A percentile compares a stretch with the other conserved stretches of the same genome.
Conservation (phyloP, 495 filamentous ascomycete species). For the Penicillium fimorum region DNA sequence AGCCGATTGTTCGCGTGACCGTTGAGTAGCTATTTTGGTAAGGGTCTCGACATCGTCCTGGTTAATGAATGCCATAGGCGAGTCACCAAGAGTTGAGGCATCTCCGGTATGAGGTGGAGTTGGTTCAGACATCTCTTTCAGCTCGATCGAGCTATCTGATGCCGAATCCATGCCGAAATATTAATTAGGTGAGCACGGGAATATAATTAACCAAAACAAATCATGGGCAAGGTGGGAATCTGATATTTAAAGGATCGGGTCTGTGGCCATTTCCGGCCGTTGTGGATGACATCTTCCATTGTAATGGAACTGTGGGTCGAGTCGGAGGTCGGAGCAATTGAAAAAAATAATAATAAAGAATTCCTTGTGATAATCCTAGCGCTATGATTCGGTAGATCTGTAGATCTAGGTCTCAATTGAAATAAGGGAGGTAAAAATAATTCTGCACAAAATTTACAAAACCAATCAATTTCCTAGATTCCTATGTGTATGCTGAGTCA, state of each 20-base stretch:
- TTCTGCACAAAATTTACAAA: too few relatives aligned
- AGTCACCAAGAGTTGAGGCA: slow-evolving; percentile 3
- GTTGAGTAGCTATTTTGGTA: slow-evolving; percentile 23
- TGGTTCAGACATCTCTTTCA: not conserved
- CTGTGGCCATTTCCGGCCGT: not conserved
- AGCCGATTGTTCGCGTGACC: slow-evolving; percentile 18
- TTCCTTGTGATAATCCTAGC: too few relatives aligned
- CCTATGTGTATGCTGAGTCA: too few relatives aligned
- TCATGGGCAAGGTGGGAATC: too few relatives aligned
- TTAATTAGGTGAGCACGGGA: too few relatives aligned
- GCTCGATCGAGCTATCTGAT: not conserved
- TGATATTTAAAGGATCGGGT: not conserved
- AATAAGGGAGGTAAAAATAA: too few relatives aligned
- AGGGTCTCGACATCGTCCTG: slow-evolving; percentile 26
- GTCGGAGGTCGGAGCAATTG: not conserved
- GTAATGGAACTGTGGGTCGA: slow-evolving; percentile 1
- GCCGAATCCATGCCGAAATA: not conserved
- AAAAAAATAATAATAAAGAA: not conserved
- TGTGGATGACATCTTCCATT: slow-evolving; percentile 3
- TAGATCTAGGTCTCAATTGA: too few relatives aligned
- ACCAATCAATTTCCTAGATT: too few relatives aligned
- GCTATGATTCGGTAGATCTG: too few relatives aligned
- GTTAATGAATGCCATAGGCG: slow-evolving; percentile 17
- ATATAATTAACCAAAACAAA: too few relatives aligned
- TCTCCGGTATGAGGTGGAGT: not conserved